These are phyloP conservation scores for Aspergillus wentii DNA, from an alignment of 495 filamentous ascomycete species.

Conservation along the genomic window DNA sequence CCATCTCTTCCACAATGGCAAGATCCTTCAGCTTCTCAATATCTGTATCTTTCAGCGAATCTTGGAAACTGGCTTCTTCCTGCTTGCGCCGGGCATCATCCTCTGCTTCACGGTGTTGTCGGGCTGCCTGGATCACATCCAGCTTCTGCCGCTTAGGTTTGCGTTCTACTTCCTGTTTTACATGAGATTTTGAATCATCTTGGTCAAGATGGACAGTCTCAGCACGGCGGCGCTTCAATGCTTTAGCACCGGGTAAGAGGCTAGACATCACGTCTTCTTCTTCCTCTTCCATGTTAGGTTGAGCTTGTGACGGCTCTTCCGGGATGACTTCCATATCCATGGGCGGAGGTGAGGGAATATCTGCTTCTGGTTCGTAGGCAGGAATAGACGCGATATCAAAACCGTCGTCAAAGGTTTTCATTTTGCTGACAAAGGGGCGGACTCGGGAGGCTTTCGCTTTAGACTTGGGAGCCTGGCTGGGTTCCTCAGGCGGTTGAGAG, in stretches of 20 bases:
- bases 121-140: constrained; percentile 65
- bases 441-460: constrained; percentile 25
- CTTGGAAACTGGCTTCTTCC: constrained; percentile 47
- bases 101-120: constrained; percentile 62
- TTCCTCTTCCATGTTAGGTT: constrained; percentile 27
- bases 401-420: constrained; percentile 70
- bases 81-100: constrained; percentile 47
- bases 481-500: constrained; percentile 11
- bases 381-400: constrained; percentile 44
- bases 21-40: constrained; percentile 68
- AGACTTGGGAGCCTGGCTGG: constrained; percentile 8
- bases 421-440: constrained; percentile 51
- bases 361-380: constrained; percentile 20
- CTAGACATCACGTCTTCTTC: constrained; percentile 55
- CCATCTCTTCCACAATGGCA: constrained; percentile 77
- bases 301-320: constrained; percentile 9
- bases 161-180: constrained; percentile 16
- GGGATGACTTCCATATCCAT: constrained; percentile 22
- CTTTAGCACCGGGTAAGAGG: constrained; percentile 66
- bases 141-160: constrained; percentile 52
- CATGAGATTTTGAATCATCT: constrained; percentile 6
- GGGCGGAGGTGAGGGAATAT: constrained; percentile 11
- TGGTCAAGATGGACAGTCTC: constrained; percentile 19
- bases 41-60: constrained; percentile 53
- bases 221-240: constrained; percentile 60